A percentile compares a stretch with the other conserved stretches of the same genome.
phyloP scores from a whole-genome alignment of 495 filamentous ascomycete species.

The Aspergillus cristatus region DNA sequence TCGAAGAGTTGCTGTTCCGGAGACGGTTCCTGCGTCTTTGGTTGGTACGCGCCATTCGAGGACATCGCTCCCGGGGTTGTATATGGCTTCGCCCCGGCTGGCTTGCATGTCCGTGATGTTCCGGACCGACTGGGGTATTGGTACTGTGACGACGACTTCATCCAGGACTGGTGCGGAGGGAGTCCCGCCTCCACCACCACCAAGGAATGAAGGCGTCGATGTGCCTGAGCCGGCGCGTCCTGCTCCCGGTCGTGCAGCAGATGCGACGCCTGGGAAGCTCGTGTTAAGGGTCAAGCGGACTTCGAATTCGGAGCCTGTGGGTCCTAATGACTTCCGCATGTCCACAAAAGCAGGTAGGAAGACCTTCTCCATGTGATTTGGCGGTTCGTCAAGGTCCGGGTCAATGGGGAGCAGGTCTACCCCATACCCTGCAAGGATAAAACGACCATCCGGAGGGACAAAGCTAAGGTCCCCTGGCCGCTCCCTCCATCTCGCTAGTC shows the following conservation, averaged over 20 bases:
- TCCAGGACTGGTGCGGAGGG: conserved; percentile 54
- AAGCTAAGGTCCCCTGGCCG: conserved; percentile 86
- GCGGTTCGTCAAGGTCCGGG: conserved; percentile 32
- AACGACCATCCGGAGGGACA: conserved; percentile 91
- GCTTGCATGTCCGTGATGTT: conserved; percentile 81
- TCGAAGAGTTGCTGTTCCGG: conserved; percentile 63
- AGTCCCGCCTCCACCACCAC: conserved; percentile 46
- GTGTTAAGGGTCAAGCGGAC: conserved; percentile 66
- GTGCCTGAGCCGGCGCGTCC: conserved; percentile 38
- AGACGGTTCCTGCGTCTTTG: conserved; percentile 51
- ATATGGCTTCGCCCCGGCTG: conserved; percentile 76
- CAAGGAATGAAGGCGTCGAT: conserved; percentile 54
- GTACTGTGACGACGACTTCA: conserved; percentile 71
- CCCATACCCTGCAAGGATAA: conserved; percentile 89
- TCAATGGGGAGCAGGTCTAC: conserved; percentile 74
- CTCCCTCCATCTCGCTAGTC: conserved; percentile 76
- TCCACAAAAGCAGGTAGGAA: conserved; percentile 76
- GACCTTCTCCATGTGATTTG: conserved; percentile 50
- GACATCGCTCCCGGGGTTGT: conserved; percentile 55
- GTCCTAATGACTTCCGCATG: conserved; percentile 69
- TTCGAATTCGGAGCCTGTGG: conserved; percentile 74
- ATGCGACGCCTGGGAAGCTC: conserved; percentile 40
- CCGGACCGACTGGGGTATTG: conserved; percentile 69
- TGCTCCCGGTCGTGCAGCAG: conserved; percentile 23
- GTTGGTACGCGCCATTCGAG: conserved; percentile 80